phyloP scores from a whole-genome alignment of 306 rosid species.

The Crotalaria pallida region DNA sequence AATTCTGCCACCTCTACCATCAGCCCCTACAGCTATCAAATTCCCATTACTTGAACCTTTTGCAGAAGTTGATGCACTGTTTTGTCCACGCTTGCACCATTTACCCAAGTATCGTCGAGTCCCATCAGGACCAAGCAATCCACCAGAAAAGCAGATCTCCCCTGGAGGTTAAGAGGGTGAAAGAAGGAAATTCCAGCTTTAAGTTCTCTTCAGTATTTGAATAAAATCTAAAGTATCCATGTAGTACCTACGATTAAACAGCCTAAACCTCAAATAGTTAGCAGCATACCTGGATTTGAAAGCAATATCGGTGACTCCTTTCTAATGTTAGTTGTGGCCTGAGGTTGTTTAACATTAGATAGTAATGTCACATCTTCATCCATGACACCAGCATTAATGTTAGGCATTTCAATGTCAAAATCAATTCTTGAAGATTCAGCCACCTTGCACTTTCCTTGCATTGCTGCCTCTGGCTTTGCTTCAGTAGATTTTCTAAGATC shows the following conservation, averaged over 20 bases:
- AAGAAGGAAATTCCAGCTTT: slow-evolving; percentile 3
- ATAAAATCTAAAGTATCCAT: neutral
- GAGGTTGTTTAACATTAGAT: slow-evolving; percentile 35
- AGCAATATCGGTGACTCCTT: slow-evolving; percentile 43
- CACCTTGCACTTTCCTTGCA: slow-evolving; percentile 20
- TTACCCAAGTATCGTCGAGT: too few species aligned
- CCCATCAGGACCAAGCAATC: too few species aligned
- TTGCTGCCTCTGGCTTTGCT: slow-evolving; percentile 22
- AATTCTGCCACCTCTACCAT: too few species aligned
- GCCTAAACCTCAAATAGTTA: slow-evolving; percentile 21
- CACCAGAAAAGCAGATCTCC: too few species aligned
- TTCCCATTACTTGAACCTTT: too few species aligned
- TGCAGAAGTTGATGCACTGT: too few species aligned
- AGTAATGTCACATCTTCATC: slow-evolving; percentile 45
- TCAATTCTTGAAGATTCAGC: slow-evolving; percentile 31
- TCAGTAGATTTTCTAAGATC: slow-evolving; percentile 23
- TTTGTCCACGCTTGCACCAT: too few species aligned
- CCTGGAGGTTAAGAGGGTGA: too few species aligned
- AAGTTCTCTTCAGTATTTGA: neutral
- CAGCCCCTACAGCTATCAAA: too few species aligned
- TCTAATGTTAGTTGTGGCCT: slow-evolving; percentile 57
- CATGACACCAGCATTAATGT: slow-evolving; percentile 29
- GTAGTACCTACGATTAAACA: neutral
- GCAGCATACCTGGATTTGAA: slow-evolving; percentile 56
- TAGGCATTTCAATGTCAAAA: slow-evolving; percentile 16